A percentile compares a stretch with the other conserved stretches of the same genome.
phyloP scores from a whole-genome alignment of 768 basidiomycete genomes.

The Boletus rubropictus region DNA sequence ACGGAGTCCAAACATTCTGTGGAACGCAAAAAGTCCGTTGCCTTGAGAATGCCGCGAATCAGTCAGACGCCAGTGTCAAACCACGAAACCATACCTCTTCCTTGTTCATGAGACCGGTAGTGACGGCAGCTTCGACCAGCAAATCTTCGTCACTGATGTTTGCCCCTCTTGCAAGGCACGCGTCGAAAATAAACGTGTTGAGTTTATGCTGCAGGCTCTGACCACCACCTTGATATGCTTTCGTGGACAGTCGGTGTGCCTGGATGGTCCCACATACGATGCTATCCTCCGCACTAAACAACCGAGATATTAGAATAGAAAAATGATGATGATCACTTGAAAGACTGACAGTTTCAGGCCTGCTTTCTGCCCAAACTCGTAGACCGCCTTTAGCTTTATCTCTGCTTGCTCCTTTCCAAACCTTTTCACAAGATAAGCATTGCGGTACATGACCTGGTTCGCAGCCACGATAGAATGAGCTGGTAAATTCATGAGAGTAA shows the following conservation, averaged over 20 bases:
- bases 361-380: constrained; percentile 22
- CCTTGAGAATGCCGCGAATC: constrained; percentile 19
- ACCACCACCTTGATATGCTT: constrained; percentile 37
- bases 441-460: constrained; percentile 12
- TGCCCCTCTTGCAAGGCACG: constrained; percentile 33
- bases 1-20: constrained; percentile 36
- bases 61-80: neutral
- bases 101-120: constrained; percentile 32
- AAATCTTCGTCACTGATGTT: constrained; percentile 32
- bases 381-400: constrained; percentile 18
- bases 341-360: constrained; percentile 22
- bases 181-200: constrained; percentile 35
- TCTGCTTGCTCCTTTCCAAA: constrained; percentile 26
- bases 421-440: constrained; percentile 16
- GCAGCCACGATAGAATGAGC: neutral
- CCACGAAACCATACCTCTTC: constrained; percentile 26
- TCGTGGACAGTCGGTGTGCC: constrained; percentile 40
- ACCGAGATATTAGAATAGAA: neutral
- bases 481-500: constrained; percentile 17
- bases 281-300: constrained; percentile 32
- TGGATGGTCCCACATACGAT: constrained; percentile 34
- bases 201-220: constrained; percentile 33
- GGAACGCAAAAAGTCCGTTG: constrained; percentile 35
- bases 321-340: neutral
- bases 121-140: constrained; percentile 33